Evolutionary conservation across 768 basidiomycete species (phyloP).

Genomic region (Trametes cingulata): DNA sequence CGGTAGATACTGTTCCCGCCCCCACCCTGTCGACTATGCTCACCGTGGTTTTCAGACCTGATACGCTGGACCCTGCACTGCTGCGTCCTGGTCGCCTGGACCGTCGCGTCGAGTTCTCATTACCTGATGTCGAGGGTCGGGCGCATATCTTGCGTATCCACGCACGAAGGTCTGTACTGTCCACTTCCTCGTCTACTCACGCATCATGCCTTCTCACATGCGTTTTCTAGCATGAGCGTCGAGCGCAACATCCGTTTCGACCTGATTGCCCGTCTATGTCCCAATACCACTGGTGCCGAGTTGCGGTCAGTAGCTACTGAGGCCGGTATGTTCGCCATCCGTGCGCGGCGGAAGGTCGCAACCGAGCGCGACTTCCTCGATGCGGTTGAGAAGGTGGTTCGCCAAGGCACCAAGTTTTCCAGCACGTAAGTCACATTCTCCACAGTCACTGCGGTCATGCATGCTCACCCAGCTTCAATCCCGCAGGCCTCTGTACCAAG

Average conservation of each 20-base stretch:
- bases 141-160: slow-evolving; percentile 97
- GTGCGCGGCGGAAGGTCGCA: slow-evolving; percentile 93
- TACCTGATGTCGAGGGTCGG: slow-evolving; percentile 94
- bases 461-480: slow-evolving; percentile 11
- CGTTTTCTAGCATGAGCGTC: slow-evolving; percentile 82
- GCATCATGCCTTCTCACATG: too few species aligned
- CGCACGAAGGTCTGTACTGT: slow-evolving; percentile 72
- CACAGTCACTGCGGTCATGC: background rate
- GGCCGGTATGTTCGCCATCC: slow-evolving; percentile 99
- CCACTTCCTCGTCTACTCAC: too few species aligned
- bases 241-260: slow-evolving; percentile 98
- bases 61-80: slow-evolving; percentile 96
- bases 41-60: slow-evolving; percentile 63
- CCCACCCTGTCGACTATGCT: background rate
- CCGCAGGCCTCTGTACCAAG: slow-evolving; percentile 82
- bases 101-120: slow-evolving; percentile 92
- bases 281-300: slow-evolving; percentile 99
- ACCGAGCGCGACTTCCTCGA: slow-evolving; percentile 98
- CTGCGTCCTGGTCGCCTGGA: slow-evolving; percentile 95
- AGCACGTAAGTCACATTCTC: slow-evolving; percentile 69
- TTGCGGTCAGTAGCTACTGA: slow-evolving; percentile 96
- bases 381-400: slow-evolving; percentile 97
- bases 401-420: slow-evolving; percentile 97
- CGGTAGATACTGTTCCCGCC: slow-evolving; percentile 44
- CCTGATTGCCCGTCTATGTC: slow-evolving; percentile 94